Evolutionary conservation across 139 green algal genomes (phyloP).

Genomic region (Astrephomene gubernaculifera): DNA sequence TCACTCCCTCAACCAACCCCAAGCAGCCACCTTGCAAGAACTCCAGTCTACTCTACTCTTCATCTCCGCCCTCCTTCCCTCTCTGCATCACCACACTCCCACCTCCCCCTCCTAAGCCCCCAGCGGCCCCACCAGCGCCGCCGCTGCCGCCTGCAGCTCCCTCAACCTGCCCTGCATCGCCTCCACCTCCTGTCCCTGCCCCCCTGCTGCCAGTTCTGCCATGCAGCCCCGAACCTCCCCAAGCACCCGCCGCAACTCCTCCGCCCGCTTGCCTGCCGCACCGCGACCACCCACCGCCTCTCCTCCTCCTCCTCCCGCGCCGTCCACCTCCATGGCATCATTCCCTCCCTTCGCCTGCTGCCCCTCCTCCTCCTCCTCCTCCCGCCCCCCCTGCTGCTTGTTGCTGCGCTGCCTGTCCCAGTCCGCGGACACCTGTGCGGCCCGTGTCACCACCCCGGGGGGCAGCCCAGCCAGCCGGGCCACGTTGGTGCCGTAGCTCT

Average conservation of each 20-base stretch:
- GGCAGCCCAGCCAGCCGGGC: conserved; percentile 94
- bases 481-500: conserved; percentile 96
- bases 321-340: background rate
- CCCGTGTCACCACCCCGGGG: conserved; percentile 69
- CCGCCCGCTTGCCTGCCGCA: no score
- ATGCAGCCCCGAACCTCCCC: no score
- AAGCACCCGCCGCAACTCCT: no score
- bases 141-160: background rate
- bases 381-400: background rate
- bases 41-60: no score
- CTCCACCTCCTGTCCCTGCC: background rate
- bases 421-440: conserved; percentile 36
- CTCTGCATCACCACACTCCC: no score
- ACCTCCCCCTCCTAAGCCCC: background rate
- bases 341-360: background rate
- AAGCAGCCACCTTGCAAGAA: no score
- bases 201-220: no score
- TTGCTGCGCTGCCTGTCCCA: background rate
- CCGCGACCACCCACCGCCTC: no score
- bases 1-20: no score
- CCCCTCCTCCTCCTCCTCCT: background rate
- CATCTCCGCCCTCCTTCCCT: no score
- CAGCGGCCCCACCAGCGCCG: background rate
- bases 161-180: background rate
- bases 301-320: background rate